Percentiles rank a stretch among this genome's conserved stretches.
phyloP scores from a whole-genome alignment of 2,329 filamentous ascomycete species.

The Hirsutella rhossiliensis region DNA sequence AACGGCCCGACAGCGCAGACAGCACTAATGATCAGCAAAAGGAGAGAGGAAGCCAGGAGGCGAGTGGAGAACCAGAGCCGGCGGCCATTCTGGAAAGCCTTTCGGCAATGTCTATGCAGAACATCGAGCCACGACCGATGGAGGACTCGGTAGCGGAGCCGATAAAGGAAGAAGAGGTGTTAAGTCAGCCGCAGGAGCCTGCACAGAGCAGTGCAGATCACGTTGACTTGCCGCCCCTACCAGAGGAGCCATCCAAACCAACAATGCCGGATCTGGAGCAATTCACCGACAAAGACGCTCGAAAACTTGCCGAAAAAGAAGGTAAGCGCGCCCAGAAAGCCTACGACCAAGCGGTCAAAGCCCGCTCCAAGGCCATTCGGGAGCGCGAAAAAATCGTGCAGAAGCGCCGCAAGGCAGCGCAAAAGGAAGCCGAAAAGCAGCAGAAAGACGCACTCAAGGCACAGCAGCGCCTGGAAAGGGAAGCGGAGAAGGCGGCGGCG shows the following conservation, averaged over 20 bases:
- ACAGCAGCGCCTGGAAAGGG: slow-evolving; percentile 17
- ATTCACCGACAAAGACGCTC: slow-evolving; percentile 51
- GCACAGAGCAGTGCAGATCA: neutral
- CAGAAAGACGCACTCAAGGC: slow-evolving; percentile 28
- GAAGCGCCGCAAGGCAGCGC: slow-evolving; percentile 34
- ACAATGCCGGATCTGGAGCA: slow-evolving; percentile 37
- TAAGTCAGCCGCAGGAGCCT: too few relatives aligned
- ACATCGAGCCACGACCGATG: neutral
- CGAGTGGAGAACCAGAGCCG: neutral
- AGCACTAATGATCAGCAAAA: neutral
- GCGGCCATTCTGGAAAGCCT: neutral
- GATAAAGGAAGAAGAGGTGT: neutral
- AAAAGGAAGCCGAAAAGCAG: slow-evolving; percentile 28
- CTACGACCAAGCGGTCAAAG: slow-evolving; percentile 55
- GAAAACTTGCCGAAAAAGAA: slow-evolving; percentile 59
- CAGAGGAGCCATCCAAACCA: slow-evolving; percentile 37
- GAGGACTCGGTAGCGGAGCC: neutral
- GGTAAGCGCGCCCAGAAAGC: slow-evolving; percentile 48
- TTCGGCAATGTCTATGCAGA: neutral
- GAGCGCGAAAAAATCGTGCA: slow-evolving; percentile 49
- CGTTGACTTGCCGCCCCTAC: slow-evolving; percentile 27
- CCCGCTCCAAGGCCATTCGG: slow-evolving; percentile 50
- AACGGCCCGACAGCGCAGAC: neutral
- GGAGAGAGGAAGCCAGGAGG: neutral
- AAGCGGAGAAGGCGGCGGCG: slow-evolving; percentile 16